Evolutionary conservation across 345 rosid species (phyloP), one percentile per base, ranked within the genome.

Genomic region (Clausena lansium): DNA sequence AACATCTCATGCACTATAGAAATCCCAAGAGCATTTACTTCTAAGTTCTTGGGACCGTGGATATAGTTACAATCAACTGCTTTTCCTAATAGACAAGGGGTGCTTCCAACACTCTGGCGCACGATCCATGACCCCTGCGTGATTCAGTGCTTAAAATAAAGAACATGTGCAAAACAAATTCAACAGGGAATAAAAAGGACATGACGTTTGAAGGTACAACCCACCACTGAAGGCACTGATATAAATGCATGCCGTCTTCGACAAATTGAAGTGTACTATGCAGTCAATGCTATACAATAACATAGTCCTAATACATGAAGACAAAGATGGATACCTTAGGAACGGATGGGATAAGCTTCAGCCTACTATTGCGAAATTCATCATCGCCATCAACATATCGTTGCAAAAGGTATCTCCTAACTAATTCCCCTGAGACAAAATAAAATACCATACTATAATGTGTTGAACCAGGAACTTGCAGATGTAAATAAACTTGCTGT

Each of bases 61-160:
- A 94, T 90, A 81, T 96, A 96, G 84, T 86, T 96, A 91, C 97
- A 90, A 79, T 96, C 99, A 71, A 96, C 97, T 59, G 98, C 98
- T 83, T 94, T 94, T 60, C 99, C 99, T 81, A 96, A 82, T 75
- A 96, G 87, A 84, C 99, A 96, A 7, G 99, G 98, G 36, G 98
- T 96, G 85, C 98, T 94, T 80, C 99, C 99, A 73, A 96, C 99
- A 76, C 99, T 96, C 84, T 96, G 99, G 58, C 98, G 91, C 70
- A 96, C 99, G 73, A 96, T 94, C 99, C 99, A 96, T 33, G 99
- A 96, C 17, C 99, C 99, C 99, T 94, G 88, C 78, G 80, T 47
- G 68, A 70, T 68, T 64, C 33, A 71, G 4, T 24, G 20, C 52
- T 39, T 52, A 64, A 69, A 67, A 45, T 38, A 5, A 67, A 52